Conservation (phyloP, 2,329 filamentous ascomycete genomes). For the Teratosphaeria viscida region DNA sequence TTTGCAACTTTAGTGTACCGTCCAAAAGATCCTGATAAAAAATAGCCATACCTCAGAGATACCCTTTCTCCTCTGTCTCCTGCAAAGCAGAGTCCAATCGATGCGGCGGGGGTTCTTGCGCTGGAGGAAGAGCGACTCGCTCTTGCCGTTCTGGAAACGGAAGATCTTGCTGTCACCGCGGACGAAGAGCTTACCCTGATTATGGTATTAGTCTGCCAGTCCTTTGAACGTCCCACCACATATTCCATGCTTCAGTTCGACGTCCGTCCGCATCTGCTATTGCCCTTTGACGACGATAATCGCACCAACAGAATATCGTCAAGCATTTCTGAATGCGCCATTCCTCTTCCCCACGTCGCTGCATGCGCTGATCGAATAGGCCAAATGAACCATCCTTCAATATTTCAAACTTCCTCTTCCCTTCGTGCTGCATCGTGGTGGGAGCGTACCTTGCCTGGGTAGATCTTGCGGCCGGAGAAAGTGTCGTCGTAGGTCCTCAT, state of each 20-base stretch:
- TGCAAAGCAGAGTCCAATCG: slow-evolving; percentile 96
- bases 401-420: slow-evolving; percentile 1
- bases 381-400: not conserved
- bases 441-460: slow-evolving; percentile 59
- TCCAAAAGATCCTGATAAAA: not conserved
- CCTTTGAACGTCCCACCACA: not conserved
- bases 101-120: slow-evolving; percentile 99
- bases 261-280: not conserved
- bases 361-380: not conserved
- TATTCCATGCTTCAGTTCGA: not conserved
- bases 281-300: not conserved
- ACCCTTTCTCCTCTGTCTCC: slow-evolving; percentile 99
- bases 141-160: slow-evolving; percentile 99
- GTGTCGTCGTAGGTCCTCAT: slow-evolving; percentile 71
- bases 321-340: not conserved
- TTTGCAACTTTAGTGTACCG: slow-evolving; percentile 10
- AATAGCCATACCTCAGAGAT: slow-evolving; percentile 80
- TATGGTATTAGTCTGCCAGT: not conserved
- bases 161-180: slow-evolving; percentile 99
- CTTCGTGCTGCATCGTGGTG: not conserved
- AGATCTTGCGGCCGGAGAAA: slow-evolving; percentile 69
- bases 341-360: not conserved
- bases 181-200: slow-evolving; percentile 97
- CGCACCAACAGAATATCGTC: not conserved
- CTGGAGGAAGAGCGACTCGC: slow-evolving; percentile 98